These are phyloP conservation scores for Leucocoprinus birnbaumii DNA, from an alignment of 768 basidiomycete genomes.

Conservation along the genomic window DNA sequence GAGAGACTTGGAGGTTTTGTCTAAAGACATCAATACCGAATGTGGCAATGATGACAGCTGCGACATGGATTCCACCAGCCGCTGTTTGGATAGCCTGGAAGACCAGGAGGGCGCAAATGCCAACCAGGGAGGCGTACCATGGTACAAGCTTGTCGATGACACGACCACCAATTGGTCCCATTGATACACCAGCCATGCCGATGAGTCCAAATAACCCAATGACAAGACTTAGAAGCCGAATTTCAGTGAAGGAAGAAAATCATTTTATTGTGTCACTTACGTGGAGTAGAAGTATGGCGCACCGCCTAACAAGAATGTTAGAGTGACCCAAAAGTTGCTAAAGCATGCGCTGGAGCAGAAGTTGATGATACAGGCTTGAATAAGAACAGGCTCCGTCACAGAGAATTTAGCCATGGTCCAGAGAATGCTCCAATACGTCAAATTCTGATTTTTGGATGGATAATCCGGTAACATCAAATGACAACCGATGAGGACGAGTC, in stretches of 20 bases:
- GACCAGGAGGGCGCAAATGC: conserved; percentile 40
- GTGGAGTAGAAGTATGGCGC: conserved; percentile 75
- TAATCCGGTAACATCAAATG: conserved; percentile 80
- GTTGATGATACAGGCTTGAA: conserved; percentile 65
- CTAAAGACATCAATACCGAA: conserved; percentile 72
- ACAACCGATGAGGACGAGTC: conserved; percentile 49
- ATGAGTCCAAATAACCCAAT: conserved; percentile 77
- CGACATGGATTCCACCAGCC: conserved; percentile 68
- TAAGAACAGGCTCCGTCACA: conserved; percentile 73
- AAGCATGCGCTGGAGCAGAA: conserved; percentile 59
- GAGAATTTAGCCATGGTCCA: conserved; percentile 76
- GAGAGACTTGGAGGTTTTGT: conserved; percentile 72
- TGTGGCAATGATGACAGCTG: conserved; percentile 65
- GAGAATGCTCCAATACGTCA: conserved; percentile 68
- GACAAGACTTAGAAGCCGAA: conserved; percentile 28
- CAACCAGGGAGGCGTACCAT: conserved; percentile 72
- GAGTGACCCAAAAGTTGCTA: conserved; percentile 65
- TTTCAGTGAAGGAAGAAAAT: not conserved
- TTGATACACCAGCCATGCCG: conserved; percentile 67
- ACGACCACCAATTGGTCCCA: conserved; percentile 68
- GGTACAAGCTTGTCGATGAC: conserved; percentile 69
- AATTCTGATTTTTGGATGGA: conserved; percentile 64
- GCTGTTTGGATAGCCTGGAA: conserved; percentile 66
- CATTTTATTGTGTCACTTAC: conserved; percentile 30
- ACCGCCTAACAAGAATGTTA: conserved; percentile 81